Conservation (phyloP, 1,139 yeast species). For the Blastobotrys petasosporus region DNA sequence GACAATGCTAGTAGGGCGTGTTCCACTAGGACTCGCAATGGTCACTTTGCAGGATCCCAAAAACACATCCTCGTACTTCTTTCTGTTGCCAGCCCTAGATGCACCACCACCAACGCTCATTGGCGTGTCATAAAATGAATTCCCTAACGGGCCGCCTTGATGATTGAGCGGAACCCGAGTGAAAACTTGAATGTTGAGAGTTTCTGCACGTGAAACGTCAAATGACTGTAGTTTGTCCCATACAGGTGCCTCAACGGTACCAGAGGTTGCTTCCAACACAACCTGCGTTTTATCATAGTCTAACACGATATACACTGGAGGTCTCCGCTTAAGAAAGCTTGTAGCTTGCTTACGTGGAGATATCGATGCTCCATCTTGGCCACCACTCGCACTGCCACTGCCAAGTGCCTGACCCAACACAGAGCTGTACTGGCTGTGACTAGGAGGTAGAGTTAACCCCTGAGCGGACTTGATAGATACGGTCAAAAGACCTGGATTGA, state of each 20-base stretch:
- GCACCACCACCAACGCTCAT: constrained; percentile 7
- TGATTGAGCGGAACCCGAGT: constrained; percentile 53
- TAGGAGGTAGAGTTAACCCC: constrained; percentile 57
- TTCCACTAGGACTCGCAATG: constrained; percentile 16
- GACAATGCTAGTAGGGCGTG: constrained; percentile 17
- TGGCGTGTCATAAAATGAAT: constrained; percentile 8
- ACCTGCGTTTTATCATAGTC: constrained; percentile 59
- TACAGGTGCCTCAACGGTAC: constrained; percentile 55
- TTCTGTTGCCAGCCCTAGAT: not conserved
- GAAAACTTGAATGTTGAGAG: constrained; percentile 62
- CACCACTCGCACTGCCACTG: not conserved
- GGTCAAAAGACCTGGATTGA: constrained; percentile 62
- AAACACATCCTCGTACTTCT: constrained; percentile 34
- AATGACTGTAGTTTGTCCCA: constrained; percentile 90
- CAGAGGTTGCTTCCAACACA: constrained; percentile 73
- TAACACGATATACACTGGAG: constrained; percentile 38
- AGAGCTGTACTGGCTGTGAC: constrained; percentile 4
- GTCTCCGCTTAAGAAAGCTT: constrained; percentile 14
- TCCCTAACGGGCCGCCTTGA: constrained; percentile 3
- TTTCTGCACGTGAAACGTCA: constrained; percentile 71
- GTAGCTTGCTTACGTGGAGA: constrained; percentile 3
- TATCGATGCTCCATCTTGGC: not conserved
- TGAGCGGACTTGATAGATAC: constrained; percentile 62
- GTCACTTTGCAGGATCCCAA: constrained; percentile 34
- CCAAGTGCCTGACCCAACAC: constrained; percentile 1